Conservation (phyloP, 768 basidiomycete genomes). For the Neoboletus subvelutipes region DNA sequence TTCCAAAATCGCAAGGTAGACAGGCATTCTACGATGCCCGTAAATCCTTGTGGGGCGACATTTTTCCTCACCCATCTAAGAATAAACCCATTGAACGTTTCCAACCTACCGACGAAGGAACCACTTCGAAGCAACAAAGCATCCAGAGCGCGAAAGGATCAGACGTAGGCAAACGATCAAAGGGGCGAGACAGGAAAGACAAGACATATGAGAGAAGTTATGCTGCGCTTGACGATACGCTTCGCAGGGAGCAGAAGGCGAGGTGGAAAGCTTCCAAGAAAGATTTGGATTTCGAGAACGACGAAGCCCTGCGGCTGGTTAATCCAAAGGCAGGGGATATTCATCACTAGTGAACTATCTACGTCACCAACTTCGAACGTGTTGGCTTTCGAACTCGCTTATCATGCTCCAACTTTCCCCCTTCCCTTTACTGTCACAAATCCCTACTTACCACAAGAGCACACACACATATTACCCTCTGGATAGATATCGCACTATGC, state of each 20-base stretch:
- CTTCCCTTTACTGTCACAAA: not conserved
- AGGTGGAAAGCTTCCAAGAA: slow-evolving; percentile 28
- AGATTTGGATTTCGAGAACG: slow-evolving; percentile 2
- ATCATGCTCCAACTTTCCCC: not conserved
- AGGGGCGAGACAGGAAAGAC: slow-evolving; percentile 26
- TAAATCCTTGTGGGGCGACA: slow-evolving; percentile 91
- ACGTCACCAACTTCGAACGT: not conserved
- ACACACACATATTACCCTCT: not conserved
- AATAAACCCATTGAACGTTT: slow-evolving; percentile 67
- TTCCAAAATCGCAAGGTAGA: slow-evolving; percentile 94
- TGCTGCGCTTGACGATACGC: slow-evolving; percentile 31
- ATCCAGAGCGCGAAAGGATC: slow-evolving; percentile 39
- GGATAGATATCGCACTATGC: not conserved
- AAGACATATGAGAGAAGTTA: slow-evolving; percentile 25
- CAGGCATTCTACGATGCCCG: slow-evolving; percentile 94
- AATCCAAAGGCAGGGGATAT: slow-evolving; percentile 10
- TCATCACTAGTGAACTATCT: slow-evolving; percentile 8
- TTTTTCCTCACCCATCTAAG: slow-evolving; percentile 89
- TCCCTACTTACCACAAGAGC: not conserved
- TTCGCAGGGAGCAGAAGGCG: slow-evolving; percentile 41
- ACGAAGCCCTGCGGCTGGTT: slow-evolving; percentile 4
- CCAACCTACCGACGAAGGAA: slow-evolving; percentile 35
- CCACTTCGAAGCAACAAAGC: slow-evolving; percentile 28
- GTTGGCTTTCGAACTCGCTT: not conserved
- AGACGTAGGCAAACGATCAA: slow-evolving; percentile 57